Base-by-base conservation (phyloP, 2,329 filamentous ascomycete genomes). In the Penicillium oxalicum region DNA sequence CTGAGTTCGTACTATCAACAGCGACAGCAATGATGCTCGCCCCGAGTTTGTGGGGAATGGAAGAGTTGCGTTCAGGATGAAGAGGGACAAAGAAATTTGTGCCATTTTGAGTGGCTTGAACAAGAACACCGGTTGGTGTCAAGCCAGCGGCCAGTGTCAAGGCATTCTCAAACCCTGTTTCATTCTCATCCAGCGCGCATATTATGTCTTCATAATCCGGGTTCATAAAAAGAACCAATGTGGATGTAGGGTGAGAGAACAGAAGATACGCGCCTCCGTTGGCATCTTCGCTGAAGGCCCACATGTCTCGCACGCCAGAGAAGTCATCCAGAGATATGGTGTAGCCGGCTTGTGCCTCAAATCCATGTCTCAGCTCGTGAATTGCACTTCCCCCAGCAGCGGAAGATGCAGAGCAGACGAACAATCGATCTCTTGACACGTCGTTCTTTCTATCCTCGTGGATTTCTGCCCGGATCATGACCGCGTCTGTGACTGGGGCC, bases 291-390 rank as follows among this genome's bases (percentile, higher is more conserved):
- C 70, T 58, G 49, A 77, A 61, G 32, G 67, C 64, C 73, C 74
- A 77, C 53, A 77, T 61, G 33, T 68, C 66, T 40, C 68, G 59
- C 4, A 74, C 65, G 36, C 66, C 67, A 9, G 62, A 61, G 5
- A 71, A 53, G 48, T 73, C 69, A 43, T 72, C 70, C 34, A 72
- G 58, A 11, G 67, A 61, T 45, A 71, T 66, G 2, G 67, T 61
- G 41, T 69, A 60, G 9, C 79, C 81, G 55, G 88, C 80, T 48
- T 78, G 81, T 13, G 85, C 87, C 59, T 86, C 81, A 27, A 88
- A 70, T 4, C 88, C 87, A 64, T 82, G 75, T 53, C 86, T 79
- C 52, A 88, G 74, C 60, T 91, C 86, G 3, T 81, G 80, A 25
- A 91, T 71, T 6, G 78, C 77, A 8, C 86, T 86, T 28, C 75